Conservation (phyloP, 2,329 filamentous ascomycete species). For the Cylindrodendrum hubeiense region DNA sequence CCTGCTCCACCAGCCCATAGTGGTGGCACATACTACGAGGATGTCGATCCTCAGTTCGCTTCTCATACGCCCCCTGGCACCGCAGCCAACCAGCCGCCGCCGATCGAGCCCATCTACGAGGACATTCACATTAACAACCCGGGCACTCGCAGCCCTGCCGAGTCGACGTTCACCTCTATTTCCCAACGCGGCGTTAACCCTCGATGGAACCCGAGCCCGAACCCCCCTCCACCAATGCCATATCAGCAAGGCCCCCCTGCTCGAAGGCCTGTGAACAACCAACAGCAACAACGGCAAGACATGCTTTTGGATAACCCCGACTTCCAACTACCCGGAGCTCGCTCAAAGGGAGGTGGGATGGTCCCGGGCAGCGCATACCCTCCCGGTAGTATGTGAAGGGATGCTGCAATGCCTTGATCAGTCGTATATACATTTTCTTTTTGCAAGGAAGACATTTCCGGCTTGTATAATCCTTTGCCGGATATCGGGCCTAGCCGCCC, state of each 20-base stretch:
- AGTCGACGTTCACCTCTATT: slow-evolving; percentile 90
- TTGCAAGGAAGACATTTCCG: background rate
- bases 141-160: slow-evolving; percentile 76
- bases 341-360: slow-evolving; percentile 56
- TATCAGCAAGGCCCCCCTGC: slow-evolving; percentile 58
- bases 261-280: slow-evolving; percentile 61
- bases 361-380: slow-evolving; percentile 68
- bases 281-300: slow-evolving; percentile 74
- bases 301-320: slow-evolving; percentile 87
- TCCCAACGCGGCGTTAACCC: slow-evolving; percentile 91
- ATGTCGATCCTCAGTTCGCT: slow-evolving; percentile 90
- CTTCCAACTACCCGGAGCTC: slow-evolving; percentile 75
- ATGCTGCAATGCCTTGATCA: slow-evolving; percentile 1
- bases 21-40: slow-evolving; percentile 82
- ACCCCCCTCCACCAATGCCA: slow-evolving; percentile 58
- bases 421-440: slow-evolving; percentile 11
- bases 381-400: slow-evolving; percentile 45
- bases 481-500: slow-evolving; percentile 5
- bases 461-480: slow-evolving; percentile 3
- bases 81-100: slow-evolving; percentile 44
- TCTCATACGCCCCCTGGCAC: slow-evolving; percentile 49
- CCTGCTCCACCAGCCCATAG: slow-evolving; percentile 45
- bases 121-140: slow-evolving; percentile 66
- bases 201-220: slow-evolving; percentile 77
- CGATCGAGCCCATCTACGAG: slow-evolving; percentile 66